Base-by-base conservation (phyloP, 331 rosid genomes). In the Prunus yedoensis region DNA sequence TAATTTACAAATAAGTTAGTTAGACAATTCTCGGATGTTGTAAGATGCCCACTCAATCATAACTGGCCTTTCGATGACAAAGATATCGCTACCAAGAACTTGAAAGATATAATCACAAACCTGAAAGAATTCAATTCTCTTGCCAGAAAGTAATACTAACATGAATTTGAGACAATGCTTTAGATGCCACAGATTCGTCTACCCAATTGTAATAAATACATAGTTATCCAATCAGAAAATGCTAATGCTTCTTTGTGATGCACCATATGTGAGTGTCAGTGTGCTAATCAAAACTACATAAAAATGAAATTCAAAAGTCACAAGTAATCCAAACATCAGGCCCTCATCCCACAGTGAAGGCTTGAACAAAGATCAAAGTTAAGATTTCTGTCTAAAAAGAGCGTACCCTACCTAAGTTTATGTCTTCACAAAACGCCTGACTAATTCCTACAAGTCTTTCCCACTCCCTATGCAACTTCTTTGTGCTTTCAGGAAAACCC, bases 391-490 rank as follows among this genome's bases (percentile, higher is more conserved):
- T 43, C 64, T 16, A 45, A 45, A 59, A 10, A 6, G 8, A 45
- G 27, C 3, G 20, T 43, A 72, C 45, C 62, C 38, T 59, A 43
- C 77, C 47, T 30, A 52, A 51, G 45, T 6, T 68, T 16, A 58
- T 43, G 67, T 58, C 57, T 10, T 27, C 43, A 60, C 9, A 56
- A 4, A 45, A 73, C 0, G 28, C 77, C 49, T 16, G 10, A 32
- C 17, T 15, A 16, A 57, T 10, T 25, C 63, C 69, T 45, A 46
- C 59, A 18, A 45, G 59, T 61, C 8, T 27, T 61, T 21, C 60
- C 50, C 25, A 45, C 58, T 74, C 62, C 77, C 5, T 28, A 63
- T 4, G 61, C 50, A 74, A 30, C 15, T 12, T 73, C 59, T 73
- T 49, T 49, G 67, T 30, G 21, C 49, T 74, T 60, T 51, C 61